Base-by-base conservation (phyloP, 202 grass and related monocot species). In the Carex sylvatica region DNA sequence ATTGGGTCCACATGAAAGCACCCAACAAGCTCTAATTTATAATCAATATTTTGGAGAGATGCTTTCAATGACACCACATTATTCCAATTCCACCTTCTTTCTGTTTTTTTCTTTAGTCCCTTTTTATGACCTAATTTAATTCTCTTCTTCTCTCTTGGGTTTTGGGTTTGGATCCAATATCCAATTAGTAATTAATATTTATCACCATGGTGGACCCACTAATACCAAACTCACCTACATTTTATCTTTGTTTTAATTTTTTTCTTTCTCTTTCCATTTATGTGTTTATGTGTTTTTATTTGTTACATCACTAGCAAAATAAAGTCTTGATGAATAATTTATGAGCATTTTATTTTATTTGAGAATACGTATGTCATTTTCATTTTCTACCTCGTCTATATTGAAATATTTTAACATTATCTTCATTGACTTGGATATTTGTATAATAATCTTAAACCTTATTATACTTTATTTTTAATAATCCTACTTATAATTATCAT, bases 11-110 rank as follows among this genome's bases (percentile, higher is more conserved):
- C 74, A 75, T 51, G 54, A 75, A 75, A 28, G 70, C 70, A 78
- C 15, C 26, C 74, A 61, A 23, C 74, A 78, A 61, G 52, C 53
- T 79, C 74, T 28, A 35, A 58, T 61, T 79, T 59, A n/a, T 79
- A 60, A 79, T 61, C 13, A 79, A 35, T 35, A 14, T 59, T 36
- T 61, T 79, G 52, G 53, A 60, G 53, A 33, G 74, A 79, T 79
- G 74, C 74, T 79, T 79, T 79, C 53, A 79, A 61, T 59, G 74
- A 54, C 74, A 79, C 52, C 74, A 79, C 74, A 59, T 60, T 79
- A 33, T 79, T 15, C 28, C 51, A 79, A 40, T 18, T 79, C 31
- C 54, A 79, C 52, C 52, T 78, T 74, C 70, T 75, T 61, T 79
- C 26, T 79, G 53, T 75, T 26, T 75, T 5, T 4, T 60, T 59